Conservation (phyloP, 1,284 basidiomycete genomes). For the Cutaneotrichosporon daszewskae region DNA sequence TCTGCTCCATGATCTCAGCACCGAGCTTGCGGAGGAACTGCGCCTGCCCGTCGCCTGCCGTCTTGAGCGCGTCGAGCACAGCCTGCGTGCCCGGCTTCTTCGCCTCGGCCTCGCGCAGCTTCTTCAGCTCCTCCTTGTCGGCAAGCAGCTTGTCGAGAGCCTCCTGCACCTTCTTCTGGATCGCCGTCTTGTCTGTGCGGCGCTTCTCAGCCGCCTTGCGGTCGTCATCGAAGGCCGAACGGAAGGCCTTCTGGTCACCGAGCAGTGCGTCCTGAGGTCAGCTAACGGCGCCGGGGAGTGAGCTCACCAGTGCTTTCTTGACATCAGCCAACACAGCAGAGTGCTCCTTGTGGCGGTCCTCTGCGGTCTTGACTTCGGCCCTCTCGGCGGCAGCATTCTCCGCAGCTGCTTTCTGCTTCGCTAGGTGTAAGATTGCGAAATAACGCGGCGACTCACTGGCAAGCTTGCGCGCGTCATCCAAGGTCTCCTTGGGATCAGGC, state of each 20-base stretch:
- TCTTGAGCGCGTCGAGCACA: constrained; percentile 44
- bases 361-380: constrained; percentile 32
- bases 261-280: constrained; percentile 25
- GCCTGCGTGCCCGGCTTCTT: constrained; percentile 32
- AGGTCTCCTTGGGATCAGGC: no score
- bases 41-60: constrained; percentile 34
- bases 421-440: no score
- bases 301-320: constrained; percentile 27
- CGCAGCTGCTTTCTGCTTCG: no score
- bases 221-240: constrained; percentile 26
- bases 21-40: constrained; percentile 42
- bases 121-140: constrained; percentile 41
- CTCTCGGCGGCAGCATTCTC: no score
- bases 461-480: no score
- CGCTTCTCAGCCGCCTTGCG: constrained; percentile 35
- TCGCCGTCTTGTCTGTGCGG: constrained; percentile 30
- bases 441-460: no score
- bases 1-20: constrained; percentile 42
- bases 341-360: constrained; percentile 35
- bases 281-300: not conserved
- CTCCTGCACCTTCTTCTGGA: constrained; percentile 42
- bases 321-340: constrained; percentile 35
- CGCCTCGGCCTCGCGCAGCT: constrained; percentile 35
- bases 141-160: constrained; percentile 39
- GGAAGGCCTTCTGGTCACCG: constrained; percentile 29